Conservation (phyloP, 768 basidiomycete species). For the Leccinellum luteum region DNA sequence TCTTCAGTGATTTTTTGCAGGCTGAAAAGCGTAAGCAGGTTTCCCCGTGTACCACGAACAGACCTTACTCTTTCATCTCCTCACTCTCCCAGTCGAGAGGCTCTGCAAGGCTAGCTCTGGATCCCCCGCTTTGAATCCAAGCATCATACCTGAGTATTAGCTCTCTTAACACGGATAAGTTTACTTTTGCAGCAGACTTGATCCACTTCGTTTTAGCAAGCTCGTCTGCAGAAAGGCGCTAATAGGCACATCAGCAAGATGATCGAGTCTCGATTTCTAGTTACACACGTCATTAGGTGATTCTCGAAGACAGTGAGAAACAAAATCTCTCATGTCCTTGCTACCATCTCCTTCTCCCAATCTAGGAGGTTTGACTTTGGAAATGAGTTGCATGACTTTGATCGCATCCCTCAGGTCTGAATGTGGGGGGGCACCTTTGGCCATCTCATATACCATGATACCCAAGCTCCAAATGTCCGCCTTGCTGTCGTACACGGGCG, state of each 20-base stretch:
- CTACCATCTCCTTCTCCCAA: constrained; percentile 76
- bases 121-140: constrained; percentile 65
- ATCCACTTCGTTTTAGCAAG: constrained; percentile 89
- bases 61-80: constrained; percentile 51
- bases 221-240: constrained; percentile 91
- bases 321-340: constrained; percentile 86
- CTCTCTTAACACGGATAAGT: constrained; percentile 71
- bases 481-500: constrained; percentile 92
- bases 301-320: constrained; percentile 78
- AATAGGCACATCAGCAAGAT: constrained; percentile 9
- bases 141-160: constrained; percentile 75
- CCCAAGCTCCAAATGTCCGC: constrained; percentile 99
- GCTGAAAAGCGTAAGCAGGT: constrained; percentile 11
- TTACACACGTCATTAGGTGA: constrained; percentile 68
- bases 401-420: constrained; percentile 79
- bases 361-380: constrained; percentile 78
- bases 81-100: constrained; percentile 72
- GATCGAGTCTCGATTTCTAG: not conserved
- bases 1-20: constrained; percentile 22
- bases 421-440: constrained; percentile 94
- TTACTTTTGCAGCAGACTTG: constrained; percentile 64
- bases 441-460: constrained; percentile 95
- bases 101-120: constrained; percentile 73
- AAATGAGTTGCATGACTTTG: constrained; percentile 86
- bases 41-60: not conserved